phyloP scores from a whole-genome alignment of 2,329 filamentous ascomycete genomes.

The Zymoseptoria brevis region DNA sequence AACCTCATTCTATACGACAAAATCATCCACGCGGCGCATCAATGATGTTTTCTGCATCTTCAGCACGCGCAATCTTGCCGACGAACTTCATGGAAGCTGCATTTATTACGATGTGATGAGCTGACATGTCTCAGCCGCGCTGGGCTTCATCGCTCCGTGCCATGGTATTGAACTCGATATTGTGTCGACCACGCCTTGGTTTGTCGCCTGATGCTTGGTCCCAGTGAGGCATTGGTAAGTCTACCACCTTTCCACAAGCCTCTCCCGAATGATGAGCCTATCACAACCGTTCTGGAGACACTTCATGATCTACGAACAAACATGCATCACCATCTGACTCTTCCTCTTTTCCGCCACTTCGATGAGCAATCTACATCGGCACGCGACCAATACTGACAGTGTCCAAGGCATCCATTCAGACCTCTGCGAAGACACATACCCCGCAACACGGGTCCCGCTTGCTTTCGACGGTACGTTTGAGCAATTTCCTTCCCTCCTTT shows the following conservation, averaged over 20 bases:
- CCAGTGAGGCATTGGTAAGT: constrained; percentile 10
- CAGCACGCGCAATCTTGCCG: not conserved
- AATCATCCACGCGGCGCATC: not conserved
- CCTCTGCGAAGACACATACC: not conserved
- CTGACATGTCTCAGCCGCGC: not conserved
- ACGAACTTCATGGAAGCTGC: not conserved
- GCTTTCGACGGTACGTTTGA: constrained; percentile 12
- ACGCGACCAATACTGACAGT: not conserved
- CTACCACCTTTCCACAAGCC: not conserved
- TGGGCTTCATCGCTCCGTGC: not conserved
- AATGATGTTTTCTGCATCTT: not conserved
- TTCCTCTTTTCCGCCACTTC: not conserved
- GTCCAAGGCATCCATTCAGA: not conserved
- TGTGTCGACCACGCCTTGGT: not conserved
- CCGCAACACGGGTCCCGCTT: not conserved
- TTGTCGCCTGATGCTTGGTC: not conserved
- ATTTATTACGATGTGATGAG: not conserved
- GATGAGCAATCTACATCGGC: not conserved
- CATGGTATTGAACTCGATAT: not conserved
- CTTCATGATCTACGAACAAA: constrained; percentile 32
- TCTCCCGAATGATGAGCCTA: constrained; percentile 22
- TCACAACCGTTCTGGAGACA: constrained; percentile 32
- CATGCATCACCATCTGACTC: constrained; percentile 37
- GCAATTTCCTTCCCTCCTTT: constrained; percentile 7
- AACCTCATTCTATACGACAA: not conserved